phyloP scores from a whole-genome alignment of 73 alveolate genomes.

The Tetrahymena malaccensis region DNA sequence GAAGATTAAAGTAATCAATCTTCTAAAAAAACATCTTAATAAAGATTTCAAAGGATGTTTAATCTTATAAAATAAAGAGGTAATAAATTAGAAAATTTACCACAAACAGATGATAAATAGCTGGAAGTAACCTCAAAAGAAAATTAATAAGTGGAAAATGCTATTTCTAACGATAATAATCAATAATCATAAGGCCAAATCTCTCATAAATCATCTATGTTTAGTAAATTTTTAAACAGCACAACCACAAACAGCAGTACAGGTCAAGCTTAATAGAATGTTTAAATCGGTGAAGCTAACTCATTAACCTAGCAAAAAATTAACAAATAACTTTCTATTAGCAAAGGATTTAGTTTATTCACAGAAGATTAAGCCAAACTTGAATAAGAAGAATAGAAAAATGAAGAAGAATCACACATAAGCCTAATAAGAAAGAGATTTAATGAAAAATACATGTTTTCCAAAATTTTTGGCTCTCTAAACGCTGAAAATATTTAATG shows the following conservation, averaged over 20 bases:
- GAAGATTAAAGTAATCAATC: not conserved
- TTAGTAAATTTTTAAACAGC: not conserved
- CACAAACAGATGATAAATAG: not conserved
- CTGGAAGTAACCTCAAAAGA: not conserved
- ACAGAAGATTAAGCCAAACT: not conserved
- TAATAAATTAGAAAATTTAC: not conserved
- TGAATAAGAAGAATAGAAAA: not conserved
- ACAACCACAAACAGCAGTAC: not conserved
- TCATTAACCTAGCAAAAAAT: not conserved
- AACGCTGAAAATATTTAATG: not conserved
- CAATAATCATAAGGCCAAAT: no score
- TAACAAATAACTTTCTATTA: not conserved
- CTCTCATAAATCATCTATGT: not conserved
- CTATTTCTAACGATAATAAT: not conserved
- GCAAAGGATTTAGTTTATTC: not conserved
- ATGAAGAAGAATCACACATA: not conserved
- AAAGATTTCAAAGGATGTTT: not conserved
- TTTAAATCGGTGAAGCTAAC: not conserved
- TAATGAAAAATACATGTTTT: not conserved
- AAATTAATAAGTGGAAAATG: not conserved
- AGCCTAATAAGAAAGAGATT: not conserved
- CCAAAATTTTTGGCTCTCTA: not conserved
- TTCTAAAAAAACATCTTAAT: not conserved
- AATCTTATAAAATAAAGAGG: not conserved
- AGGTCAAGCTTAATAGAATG: not conserved